These are phyloP conservation scores for Cercospora berteroae DNA, from an alignment of 2,329 filamentous ascomycete genomes.

Conservation along the genomic window DNA sequence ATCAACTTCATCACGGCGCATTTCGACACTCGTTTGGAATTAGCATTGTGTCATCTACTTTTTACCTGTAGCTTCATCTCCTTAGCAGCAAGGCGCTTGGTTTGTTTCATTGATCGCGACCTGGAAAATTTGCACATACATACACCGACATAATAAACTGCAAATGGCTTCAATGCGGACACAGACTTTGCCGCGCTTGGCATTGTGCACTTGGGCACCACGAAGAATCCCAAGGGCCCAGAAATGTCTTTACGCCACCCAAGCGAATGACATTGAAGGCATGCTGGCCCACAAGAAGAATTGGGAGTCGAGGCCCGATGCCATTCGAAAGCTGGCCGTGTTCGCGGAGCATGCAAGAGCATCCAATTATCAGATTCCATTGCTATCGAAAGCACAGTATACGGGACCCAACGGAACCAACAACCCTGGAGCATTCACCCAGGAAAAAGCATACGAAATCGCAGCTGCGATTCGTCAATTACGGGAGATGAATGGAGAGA, in stretches of 20 bases:
- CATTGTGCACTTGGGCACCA: not conserved
- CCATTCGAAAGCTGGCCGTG: conserved; percentile 25
- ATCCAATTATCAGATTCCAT: conserved; percentile 27
- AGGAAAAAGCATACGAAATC: conserved; percentile 26
- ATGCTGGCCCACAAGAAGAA: conserved; percentile 25
- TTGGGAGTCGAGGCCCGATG: conserved; percentile 23
- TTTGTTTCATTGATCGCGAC: not conserved
- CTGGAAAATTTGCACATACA: not conserved
- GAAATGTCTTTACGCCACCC: conserved; percentile 11
- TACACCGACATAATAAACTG: not conserved
- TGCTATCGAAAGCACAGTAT: conserved; percentile 25
- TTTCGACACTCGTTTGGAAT: not conserved
- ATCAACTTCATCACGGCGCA: not conserved
- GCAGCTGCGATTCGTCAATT: conserved; percentile 26
- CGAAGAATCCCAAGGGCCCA: not conserved
- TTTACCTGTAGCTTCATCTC: not conserved
- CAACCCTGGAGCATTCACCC: conserved; percentile 19
- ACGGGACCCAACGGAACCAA: conserved; percentile 1
- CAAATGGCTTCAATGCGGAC: conserved; percentile 11
- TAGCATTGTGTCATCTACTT: not conserved
- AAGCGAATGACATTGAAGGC: conserved; percentile 26
- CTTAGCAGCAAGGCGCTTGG: not conserved
- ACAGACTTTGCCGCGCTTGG: not conserved
- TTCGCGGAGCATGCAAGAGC: conserved; percentile 28
- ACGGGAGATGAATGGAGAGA: conserved; percentile 29